Conservation (phyloP, 2,329 filamentous ascomycete species). For the Fusarium cyanostomum region DNA sequence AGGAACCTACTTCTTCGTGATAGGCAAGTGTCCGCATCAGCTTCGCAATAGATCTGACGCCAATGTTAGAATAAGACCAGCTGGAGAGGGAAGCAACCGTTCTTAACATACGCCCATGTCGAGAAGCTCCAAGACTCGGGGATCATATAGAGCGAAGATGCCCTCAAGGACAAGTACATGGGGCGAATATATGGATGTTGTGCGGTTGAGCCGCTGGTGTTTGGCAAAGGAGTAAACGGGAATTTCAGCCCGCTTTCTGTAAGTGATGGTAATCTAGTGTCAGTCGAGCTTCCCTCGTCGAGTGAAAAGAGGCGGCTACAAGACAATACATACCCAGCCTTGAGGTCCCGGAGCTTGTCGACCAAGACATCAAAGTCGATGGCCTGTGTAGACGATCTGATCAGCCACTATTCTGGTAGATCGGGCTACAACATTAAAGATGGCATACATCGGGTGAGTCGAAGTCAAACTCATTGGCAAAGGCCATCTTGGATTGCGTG, state of each 20-base stretch:
- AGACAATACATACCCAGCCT: constrained; percentile 77
- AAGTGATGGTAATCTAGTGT: constrained; percentile 13
- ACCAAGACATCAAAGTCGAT: constrained; percentile 94
- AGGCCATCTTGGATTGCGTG: constrained; percentile 82
- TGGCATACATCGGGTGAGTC: constrained; percentile 78
- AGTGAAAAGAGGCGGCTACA: background rate
- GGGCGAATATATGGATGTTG: constrained; percentile 92
- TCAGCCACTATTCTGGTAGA: constrained; percentile 5
- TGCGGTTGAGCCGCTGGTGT: constrained; percentile 81
- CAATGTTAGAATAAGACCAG: constrained; percentile 10
- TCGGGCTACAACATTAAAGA: background rate
- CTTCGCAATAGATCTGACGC: constrained; percentile 88
- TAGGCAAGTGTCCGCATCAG: constrained; percentile 92
- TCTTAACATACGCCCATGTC: constrained; percentile 78
- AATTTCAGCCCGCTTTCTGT: constrained; percentile 85
- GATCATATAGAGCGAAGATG: constrained; percentile 93
- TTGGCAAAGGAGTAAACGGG: constrained; percentile 96
- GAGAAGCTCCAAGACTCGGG: constrained; percentile 82
- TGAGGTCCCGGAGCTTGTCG: constrained; percentile 81
- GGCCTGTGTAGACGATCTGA: constrained; percentile 57
- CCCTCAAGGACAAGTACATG: constrained; percentile 96
- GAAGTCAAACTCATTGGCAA: constrained; percentile 94
- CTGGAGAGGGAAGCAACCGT: background rate
- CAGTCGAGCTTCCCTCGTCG: constrained; percentile 6
- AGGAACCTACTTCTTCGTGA: constrained; percentile 78